Evolutionary conservation across 2,329 filamentous ascomycete species (phyloP).

Genomic region (Aureobasidium sp.): DNA sequence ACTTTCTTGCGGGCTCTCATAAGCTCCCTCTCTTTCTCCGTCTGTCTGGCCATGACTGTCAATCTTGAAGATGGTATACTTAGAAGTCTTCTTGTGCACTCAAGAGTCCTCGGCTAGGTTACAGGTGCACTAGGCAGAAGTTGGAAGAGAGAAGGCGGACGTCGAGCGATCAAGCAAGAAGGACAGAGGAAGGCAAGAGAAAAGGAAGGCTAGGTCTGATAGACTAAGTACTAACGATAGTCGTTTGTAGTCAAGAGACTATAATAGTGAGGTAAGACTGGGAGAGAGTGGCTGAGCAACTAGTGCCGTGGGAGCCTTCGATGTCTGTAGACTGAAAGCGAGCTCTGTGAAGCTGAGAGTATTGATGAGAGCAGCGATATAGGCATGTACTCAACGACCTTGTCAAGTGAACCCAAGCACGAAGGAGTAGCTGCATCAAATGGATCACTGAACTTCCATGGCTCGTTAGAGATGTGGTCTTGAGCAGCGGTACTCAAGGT

Average conservation of each 20-base stretch:
- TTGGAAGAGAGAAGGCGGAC: background rate
- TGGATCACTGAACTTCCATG: background rate
- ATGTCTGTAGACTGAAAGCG: too few relatives aligned
- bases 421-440: background rate
- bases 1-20: background rate
- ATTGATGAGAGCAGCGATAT: background rate
- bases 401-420: background rate
- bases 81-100: background rate
- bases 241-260: background rate
- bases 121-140: background rate
- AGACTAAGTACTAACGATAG: background rate
- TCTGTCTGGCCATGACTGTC: slow-evolving; percentile 1
- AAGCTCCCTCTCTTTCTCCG: background rate
- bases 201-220: too few relatives aligned
- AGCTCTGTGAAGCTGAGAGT: background rate
- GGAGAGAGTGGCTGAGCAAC: background rate
- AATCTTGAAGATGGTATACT: background rate
- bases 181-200: background rate
- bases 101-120: background rate
- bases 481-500: background rate
- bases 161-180: too few relatives aligned
- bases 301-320: background rate
- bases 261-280: background rate
- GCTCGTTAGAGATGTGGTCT: background rate
- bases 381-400: background rate